Evolutionary conservation across 2,329 filamentous ascomycete species (phyloP), one percentile per base, ranked within the genome.

Genomic region (Colletotrichum melonis): DNA sequence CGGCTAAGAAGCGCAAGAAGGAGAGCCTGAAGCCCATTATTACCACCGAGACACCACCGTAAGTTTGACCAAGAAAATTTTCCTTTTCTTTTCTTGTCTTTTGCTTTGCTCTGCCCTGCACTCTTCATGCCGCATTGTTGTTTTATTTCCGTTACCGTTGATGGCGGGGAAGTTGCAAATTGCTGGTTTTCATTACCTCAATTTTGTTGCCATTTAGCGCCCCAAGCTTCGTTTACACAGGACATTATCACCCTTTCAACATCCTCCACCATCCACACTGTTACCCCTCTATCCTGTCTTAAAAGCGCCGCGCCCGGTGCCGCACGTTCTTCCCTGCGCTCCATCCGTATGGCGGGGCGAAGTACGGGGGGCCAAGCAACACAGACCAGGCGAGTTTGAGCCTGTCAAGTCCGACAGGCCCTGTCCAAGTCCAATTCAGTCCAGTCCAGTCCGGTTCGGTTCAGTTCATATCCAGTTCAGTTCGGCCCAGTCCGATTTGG

Each of bases 1-100:
- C 73, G 22, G 64, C 77, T 75, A 94, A 93, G 88, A 94, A 94
- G 88, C 89, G 92, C 80, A 92, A 92, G 86, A 94, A 94, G 88
- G 91, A 92, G 55, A 88, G 88, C 67, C 84, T 94, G 77, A 93
- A 94, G 84, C 93, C 93, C 78, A 94, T 94, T 80, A 92, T 94
- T 82, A 94, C 92, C 54, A 93, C 89, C 73, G 92, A 94, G 78
- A 85, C 82, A 82, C 86, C 84, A 75, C 79, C 74, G 78, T 81
- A 80, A 80, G 83, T 63, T 56, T 52, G 35, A 35, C 35, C n/a
- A 28, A 42, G 32, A 64, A 26, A 16, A 6, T 64, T 72, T 75
- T 35, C 67, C 66, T 74, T 67, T 63, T 32, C 9, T 32, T 11
- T 11, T 32, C 8, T 11, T 32, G 30, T 32, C 67, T 71, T 74